phyloP scores from a whole-genome alignment of 768 basidiomycete species.

The Boletus pseudopeckii region DNA sequence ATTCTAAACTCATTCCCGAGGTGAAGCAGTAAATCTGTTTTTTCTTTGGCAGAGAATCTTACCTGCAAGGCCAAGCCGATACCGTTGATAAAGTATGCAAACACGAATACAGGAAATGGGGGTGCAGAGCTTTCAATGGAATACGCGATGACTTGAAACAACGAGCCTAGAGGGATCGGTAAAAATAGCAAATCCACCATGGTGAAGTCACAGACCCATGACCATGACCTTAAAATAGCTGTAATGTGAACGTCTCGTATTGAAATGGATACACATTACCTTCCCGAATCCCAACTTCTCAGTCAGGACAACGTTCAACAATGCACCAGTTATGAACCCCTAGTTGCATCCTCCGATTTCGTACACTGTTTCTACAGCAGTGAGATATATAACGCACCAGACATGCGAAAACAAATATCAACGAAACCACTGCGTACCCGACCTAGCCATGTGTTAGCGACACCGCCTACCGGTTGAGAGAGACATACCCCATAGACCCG shows the following conservation, averaged over 20 bases:
- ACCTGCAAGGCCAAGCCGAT: constrained; percentile 49
- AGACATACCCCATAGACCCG: constrained; percentile 43
- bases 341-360: constrained; percentile 20
- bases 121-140: constrained; percentile 51
- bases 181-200: not conserved
- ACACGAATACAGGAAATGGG: constrained; percentile 61
- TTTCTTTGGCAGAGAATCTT: not conserved
- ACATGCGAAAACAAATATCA: constrained; percentile 52
- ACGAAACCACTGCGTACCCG: constrained; percentile 48
- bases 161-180: constrained; percentile 39
- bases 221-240: constrained; percentile 36
- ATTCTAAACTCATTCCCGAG: constrained; percentile 39
- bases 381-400: constrained; percentile 30
- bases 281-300: constrained; percentile 44
- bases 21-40: not conserved
- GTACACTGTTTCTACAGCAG: not conserved
- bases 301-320: constrained; percentile 45
- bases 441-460: constrained; percentile 33
- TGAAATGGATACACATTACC: constrained; percentile 18
- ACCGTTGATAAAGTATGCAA: constrained; percentile 46
- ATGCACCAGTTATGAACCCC: constrained; percentile 45
- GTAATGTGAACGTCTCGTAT: not conserved
- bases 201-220: constrained; percentile 26
- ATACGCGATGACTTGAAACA: constrained; percentile 52
- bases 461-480: not conserved